Evolutionary conservation across 1,284 basidiomycete genomes (phyloP), one percentile per base, ranked within the genome.

Genomic region (Irpex sp.): DNA sequence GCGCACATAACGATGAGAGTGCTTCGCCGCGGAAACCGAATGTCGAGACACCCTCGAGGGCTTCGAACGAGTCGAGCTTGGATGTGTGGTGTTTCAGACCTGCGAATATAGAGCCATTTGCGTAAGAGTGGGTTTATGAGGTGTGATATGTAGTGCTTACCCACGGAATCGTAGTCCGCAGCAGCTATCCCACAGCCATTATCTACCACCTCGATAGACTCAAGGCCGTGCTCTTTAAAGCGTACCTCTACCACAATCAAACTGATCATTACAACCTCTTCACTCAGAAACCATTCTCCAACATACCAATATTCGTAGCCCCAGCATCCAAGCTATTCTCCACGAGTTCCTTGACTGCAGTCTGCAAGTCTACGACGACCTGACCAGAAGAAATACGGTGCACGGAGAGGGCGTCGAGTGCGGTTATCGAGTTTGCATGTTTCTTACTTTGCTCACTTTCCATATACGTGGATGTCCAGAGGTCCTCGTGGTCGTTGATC

Each of bases 11-110:
- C 0, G 96, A 95, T 1, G 94, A 94, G 0, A 99, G 81, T 0
- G 97, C 97, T 76, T 99, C 97, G 15, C 97, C 97, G 37, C 97
- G 86, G 71, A 99, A 99, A 0, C 97, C 97, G 75, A 98, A 98
- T 0, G 96, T 96, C 2, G 80, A 78, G 4, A 99, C 86, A 0
- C 83, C 78, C 0, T 86, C 79, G 0, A 99, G 84, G 70, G 95
- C 93, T 2, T 85, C 79, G 70, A 93, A 94, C 1, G 87, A 84
- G 0, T 87, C 77, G 0, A 99, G 81, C 74, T 99, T 99, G 13
- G 96, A 98, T 0, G 97, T 99, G 73, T 96, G 88, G 71, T 98
- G 94, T 74, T 97, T 98, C 63, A 96, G 80, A 1, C 87, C 96
- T 93, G 58, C 65, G 44, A 52, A 54, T 49, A 7, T 2, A 40